Base-by-base conservation (phyloP, 106 monocot species). In the Vanilla planifolia region DNA sequence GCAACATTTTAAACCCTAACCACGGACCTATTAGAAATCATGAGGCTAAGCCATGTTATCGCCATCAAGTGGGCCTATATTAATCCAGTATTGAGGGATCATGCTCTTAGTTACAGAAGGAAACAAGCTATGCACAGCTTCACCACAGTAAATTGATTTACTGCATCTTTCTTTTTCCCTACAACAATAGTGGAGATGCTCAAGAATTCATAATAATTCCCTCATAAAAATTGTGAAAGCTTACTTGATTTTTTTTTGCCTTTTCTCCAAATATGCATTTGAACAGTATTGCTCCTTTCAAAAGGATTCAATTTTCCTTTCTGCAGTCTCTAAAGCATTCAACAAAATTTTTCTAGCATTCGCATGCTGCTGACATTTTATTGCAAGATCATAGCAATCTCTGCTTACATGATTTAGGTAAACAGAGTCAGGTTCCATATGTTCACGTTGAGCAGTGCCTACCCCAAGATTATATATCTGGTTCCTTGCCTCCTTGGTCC, bases 401-500 rank as follows among this genome's bases (percentile, higher is more conserved):
- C 53, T 13, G n/a, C 53, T 32, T 4, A 55, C 53, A 55, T n/a
- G 53, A 55, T 55, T 55, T 0, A 55, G n/a, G 32, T 55, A 55
- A 15, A 55, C 30, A 6, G 30, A 55, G 29, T 55, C n/a, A 17
- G 53, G 16, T n/a, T 55, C 53, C 53, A 55, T 55, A 55, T 55
- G 27, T 3, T 32, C 53, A 15, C 5, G 32, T 32, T 55, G 53
- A 55, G 30, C 11, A 29, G n/a, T n/a, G n/a, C 30, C n/a, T n/a
- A n/a, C 30, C 52, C 14, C 2, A 29, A 14, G 13, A 17, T n/a
- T 30, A 67, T 67, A 67, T 32, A 73, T 26, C 33, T 65, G 45
- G 59, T 55, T 71, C 51, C 59, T 64, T 11, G 77, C 75, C 19
- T 71, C 71, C 45, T 77, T 77, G 11, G 71, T 77, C 77, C 77